These are phyloP conservation scores for Anisodus tanguticus DNA, from an alignment of 257 asterid genomes.

Conservation along the genomic window DNA sequence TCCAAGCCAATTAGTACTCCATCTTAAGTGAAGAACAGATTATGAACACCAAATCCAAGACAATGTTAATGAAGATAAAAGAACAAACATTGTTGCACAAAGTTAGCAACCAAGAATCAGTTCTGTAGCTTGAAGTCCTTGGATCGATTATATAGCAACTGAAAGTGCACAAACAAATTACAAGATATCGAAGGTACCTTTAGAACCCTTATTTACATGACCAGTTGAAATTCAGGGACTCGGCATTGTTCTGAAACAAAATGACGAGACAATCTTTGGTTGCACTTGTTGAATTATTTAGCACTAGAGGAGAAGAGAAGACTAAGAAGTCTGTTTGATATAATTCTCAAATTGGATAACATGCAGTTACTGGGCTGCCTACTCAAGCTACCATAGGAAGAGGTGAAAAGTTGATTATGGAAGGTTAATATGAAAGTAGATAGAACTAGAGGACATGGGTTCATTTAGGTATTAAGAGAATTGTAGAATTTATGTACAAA, in stretches of 20 bases:
- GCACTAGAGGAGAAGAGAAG: background rate
- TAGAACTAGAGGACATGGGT: slow-evolving; percentile 2
- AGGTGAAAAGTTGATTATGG: background rate
- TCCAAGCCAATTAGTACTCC: background rate
- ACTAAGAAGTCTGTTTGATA: slow-evolving; percentile 6
- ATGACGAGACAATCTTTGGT: background rate
- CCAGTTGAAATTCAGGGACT: background rate
- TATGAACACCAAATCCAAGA: background rate
- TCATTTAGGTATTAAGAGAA: background rate
- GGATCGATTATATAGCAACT: background rate
- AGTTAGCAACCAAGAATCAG: slow-evolving; percentile 35
- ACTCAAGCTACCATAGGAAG: background rate
- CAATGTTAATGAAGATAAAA: slow-evolving; percentile 22
- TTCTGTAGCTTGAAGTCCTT: slow-evolving; percentile 47
- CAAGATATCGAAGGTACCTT: background rate
- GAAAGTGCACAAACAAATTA: background rate
- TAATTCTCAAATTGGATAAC: background rate
- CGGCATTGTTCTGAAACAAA: background rate
- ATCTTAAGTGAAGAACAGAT: background rate
- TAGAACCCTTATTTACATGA: background rate
- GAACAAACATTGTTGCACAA: slow-evolving; percentile 43
- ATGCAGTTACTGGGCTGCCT: background rate
- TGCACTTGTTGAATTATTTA: background rate
- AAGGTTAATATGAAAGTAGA: background rate
- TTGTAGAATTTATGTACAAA: slow-evolving; percentile 15